Conservation (phyloP, 805 yeast species). For the Blastobotrys robertii region DNA sequence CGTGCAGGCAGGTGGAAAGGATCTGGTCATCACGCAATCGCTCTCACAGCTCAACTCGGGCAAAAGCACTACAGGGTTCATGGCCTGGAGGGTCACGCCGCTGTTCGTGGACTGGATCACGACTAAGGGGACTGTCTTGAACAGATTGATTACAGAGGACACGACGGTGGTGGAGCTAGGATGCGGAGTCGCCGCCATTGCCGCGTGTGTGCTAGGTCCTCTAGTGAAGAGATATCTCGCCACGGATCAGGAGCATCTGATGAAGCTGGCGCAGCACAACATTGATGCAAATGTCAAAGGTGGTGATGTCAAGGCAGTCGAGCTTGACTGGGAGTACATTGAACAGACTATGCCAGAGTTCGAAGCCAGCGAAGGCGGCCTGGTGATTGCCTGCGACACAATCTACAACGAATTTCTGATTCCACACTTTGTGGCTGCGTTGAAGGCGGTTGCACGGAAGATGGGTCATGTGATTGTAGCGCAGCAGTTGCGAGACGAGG, state of each 20-base stretch:
- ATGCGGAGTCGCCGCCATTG: slow-evolving; percentile 48
- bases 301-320: slow-evolving; percentile 15
- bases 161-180: slow-evolving; percentile 47
- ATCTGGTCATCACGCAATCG: slow-evolving; percentile 12
- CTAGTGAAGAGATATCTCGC: slow-evolving; percentile 35
- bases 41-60: slow-evolving; percentile 11
- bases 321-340: slow-evolving; percentile 53
- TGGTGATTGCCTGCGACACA: slow-evolving; percentile 54
- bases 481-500: slow-evolving; percentile 46
- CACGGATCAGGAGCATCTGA: slow-evolving; percentile 47
- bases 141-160: slow-evolving; percentile 6
- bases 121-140: slow-evolving; percentile 6
- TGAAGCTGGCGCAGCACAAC: slow-evolving; percentile 42
- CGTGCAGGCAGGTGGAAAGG: slow-evolving; percentile 16
- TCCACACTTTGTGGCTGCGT: slow-evolving; percentile 37
- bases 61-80: slow-evolving; percentile 48
- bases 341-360: slow-evolving; percentile 26
- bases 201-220: slow-evolving; percentile 34
- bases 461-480: slow-evolving; percentile 34
- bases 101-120: slow-evolving; percentile 45
- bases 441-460: slow-evolving; percentile 26
- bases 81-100: slow-evolving; percentile 48
- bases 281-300: slow-evolving; percentile 30
- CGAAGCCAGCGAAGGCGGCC: slow-evolving; percentile 22
- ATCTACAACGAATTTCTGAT: slow-evolving; percentile 54